phyloP scores from a whole-genome alignment of 192 early-diverging fungal species.

The Podila epicladia region DNA sequence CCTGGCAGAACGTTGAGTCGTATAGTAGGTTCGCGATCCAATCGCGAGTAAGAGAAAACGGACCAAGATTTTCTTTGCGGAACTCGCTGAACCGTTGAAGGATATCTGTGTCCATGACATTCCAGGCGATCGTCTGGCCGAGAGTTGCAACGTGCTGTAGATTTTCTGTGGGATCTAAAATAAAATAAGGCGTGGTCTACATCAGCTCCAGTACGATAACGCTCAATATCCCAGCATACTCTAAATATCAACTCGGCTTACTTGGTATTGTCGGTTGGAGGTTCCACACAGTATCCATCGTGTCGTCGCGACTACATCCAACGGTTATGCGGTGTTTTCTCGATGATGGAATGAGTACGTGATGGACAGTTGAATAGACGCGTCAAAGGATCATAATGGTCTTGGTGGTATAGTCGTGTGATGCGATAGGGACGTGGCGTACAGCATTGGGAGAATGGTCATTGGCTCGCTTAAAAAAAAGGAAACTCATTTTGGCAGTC shows the following conservation, averaged over 20 bases:
- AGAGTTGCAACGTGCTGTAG: not conserved
- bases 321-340: too few relatives aligned
- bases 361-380: too few relatives aligned
- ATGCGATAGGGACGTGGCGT: too few relatives aligned
- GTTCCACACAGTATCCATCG: not conserved
- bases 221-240: not conserved
- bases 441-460: too few relatives aligned
- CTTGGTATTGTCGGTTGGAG: not conserved
- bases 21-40: constrained; percentile 14
- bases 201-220: too few relatives aligned
- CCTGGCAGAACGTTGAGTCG: constrained; percentile 5
- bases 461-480: not conserved
- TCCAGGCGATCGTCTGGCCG: not conserved
- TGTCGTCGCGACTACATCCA: not conserved
- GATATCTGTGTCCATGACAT: not conserved
- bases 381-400: too few relatives aligned
- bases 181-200: too few relatives aligned
- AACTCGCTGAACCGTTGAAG: constrained; percentile 6
- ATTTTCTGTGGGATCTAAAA: not conserved
- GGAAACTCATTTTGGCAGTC: not conserved
- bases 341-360: too few relatives aligned
- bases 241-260: not conserved
- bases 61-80: not conserved
- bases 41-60: constrained; percentile 8
- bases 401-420: too few relatives aligned